phyloP scores from a whole-genome alignment of 2,329 filamentous ascomycete genomes.

The Cordyceps cicadae region DNA sequence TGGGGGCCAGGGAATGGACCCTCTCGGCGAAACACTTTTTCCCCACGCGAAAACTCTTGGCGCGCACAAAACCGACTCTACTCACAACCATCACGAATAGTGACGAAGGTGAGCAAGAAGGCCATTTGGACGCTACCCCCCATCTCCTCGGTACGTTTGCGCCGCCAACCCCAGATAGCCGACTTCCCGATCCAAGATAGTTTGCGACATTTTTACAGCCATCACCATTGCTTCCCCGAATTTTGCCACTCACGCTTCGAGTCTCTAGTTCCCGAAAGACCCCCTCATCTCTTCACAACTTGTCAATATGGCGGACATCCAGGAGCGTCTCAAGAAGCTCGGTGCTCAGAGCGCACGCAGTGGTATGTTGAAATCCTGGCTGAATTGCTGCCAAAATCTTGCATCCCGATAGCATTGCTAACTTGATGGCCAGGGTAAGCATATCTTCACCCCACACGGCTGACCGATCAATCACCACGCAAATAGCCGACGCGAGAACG shows the following conservation, averaged over 20 bases:
- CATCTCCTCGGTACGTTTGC: slow-evolving; percentile 26
- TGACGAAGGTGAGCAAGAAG: slow-evolving; percentile 12
- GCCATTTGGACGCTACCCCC: slow-evolving; percentile 19
- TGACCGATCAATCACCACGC: neutral
- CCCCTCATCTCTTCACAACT: slow-evolving; percentile 21
- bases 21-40: slow-evolving; percentile 26
- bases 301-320: slow-evolving; percentile 45
- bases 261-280: slow-evolving; percentile 22
- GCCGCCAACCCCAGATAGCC: slow-evolving; percentile 12
- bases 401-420: slow-evolving; percentile 13
- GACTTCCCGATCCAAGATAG: slow-evolving; percentile 10
- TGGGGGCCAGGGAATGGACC: slow-evolving; percentile 11
- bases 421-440: slow-evolving; percentile 29
- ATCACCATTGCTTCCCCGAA: neutral
- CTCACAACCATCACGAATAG: slow-evolving; percentile 13
- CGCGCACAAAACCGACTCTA: slow-evolving; percentile 34
- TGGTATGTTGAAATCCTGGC: slow-evolving; percentile 46
- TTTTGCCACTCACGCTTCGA: slow-evolving; percentile 15
- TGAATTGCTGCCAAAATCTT: slow-evolving; percentile 14
- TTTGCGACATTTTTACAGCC: neutral
- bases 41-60: slow-evolving; percentile 36
- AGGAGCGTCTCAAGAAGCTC: slow-evolving; percentile 54
- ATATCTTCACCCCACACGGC: slow-evolving; percentile 3
- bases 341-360: slow-evolving; percentile 44
- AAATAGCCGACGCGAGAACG: neutral